Evolutionary conservation across 2,329 filamentous ascomycete genomes (phyloP).

Genomic region (Bertia moriformis): DNA sequence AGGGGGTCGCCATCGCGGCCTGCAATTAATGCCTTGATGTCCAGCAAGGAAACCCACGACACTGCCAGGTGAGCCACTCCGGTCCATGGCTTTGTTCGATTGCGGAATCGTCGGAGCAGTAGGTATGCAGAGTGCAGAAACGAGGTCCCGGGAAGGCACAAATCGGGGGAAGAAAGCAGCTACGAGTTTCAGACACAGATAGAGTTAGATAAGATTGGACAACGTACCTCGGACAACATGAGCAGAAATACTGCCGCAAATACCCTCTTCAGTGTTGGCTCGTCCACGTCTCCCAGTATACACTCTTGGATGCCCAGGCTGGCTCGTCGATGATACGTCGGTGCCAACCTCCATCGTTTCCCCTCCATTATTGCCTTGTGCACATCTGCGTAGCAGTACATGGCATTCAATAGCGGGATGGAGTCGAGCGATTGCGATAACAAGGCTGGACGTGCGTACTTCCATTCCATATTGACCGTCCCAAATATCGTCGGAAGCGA

Average conservation of each 20-base stretch:
- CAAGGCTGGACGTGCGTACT: constrained; percentile 12
- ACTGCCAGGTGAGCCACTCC: constrained; percentile 12
- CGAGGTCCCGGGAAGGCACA: constrained; percentile 9
- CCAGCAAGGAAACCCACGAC: constrained; percentile 16
- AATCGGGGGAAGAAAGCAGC: constrained; percentile 11
- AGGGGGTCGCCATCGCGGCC: constrained; percentile 17
- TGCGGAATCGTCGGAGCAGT: constrained; percentile 6
- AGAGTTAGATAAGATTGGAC: constrained; percentile 1
- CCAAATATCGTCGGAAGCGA: constrained; percentile 15
- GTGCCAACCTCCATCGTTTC: constrained; percentile 11
- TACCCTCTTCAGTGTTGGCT: constrained; percentile 9
- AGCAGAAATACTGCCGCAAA: constrained; percentile 15
- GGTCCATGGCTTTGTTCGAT: constrained; percentile 12
- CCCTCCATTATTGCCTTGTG: constrained; percentile 12
- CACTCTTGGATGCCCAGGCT: constrained; percentile 14
- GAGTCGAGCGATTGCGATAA: constrained; percentile 10
- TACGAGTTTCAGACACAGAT: constrained; percentile 5
- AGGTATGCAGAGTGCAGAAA: not conserved
- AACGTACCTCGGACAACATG: constrained; percentile 17
- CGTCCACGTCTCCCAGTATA: constrained; percentile 11
- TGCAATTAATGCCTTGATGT: constrained; percentile 17
- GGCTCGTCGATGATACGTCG: constrained; percentile 13
- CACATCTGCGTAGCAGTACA: constrained; percentile 17
- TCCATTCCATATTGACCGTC: constrained; percentile 15
- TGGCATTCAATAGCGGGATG: constrained; percentile 11